Percentiles rank a stretch among this genome's conserved stretches.
phyloP scores from a whole-genome alignment of 1,284 basidiomycete genomes.

The Ganoderma boninense region DNA sequence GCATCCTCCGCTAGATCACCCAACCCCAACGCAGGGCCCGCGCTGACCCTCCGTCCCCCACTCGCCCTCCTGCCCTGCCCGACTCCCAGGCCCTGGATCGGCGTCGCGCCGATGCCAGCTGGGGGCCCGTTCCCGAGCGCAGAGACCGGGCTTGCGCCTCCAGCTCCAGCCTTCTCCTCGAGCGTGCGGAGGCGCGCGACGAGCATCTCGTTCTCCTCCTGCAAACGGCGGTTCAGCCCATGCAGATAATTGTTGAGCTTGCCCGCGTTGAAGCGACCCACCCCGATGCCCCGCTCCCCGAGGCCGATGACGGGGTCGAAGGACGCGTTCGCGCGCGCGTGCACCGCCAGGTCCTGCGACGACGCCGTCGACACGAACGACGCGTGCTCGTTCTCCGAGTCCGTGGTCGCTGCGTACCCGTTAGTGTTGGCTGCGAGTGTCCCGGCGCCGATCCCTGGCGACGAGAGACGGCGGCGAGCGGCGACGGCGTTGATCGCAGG shows the following conservation, averaged over 20 bases:
- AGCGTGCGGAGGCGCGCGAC: constrained; percentile 54
- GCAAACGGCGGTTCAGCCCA: constrained; percentile 78
- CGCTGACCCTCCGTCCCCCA: constrained; percentile 55
- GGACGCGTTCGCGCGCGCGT: constrained; percentile 83
- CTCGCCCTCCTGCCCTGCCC: constrained; percentile 35
- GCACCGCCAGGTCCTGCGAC: constrained; percentile 84
- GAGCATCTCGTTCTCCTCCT: constrained; percentile 82
- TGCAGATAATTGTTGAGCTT: constrained; percentile 87
- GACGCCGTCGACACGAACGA: constrained; percentile 83
- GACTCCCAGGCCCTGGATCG: not conserved
- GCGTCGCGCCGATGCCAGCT: constrained; percentile 17
- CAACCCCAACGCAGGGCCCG: constrained; percentile 53
- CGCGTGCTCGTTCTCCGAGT: constrained; percentile 51
- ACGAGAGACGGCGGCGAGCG: constrained; percentile 55
- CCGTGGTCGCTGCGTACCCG: constrained; percentile 17
- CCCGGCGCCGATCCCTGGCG: constrained; percentile 45
- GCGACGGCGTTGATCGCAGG: constrained; percentile 38
- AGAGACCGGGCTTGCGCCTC: constrained; percentile 27
- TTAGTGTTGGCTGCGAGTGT: not conserved
- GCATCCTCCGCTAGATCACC: constrained; percentile 69
- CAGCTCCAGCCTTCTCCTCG: constrained; percentile 40
- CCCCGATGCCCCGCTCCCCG: constrained; percentile 63
- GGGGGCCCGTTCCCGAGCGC: not conserved
- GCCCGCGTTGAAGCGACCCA: constrained; percentile 78
- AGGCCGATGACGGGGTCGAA: constrained; percentile 83